phyloP scores from a whole-genome alignment of 805 yeast genomes.

The Cyberlindnera amylophila region DNA sequence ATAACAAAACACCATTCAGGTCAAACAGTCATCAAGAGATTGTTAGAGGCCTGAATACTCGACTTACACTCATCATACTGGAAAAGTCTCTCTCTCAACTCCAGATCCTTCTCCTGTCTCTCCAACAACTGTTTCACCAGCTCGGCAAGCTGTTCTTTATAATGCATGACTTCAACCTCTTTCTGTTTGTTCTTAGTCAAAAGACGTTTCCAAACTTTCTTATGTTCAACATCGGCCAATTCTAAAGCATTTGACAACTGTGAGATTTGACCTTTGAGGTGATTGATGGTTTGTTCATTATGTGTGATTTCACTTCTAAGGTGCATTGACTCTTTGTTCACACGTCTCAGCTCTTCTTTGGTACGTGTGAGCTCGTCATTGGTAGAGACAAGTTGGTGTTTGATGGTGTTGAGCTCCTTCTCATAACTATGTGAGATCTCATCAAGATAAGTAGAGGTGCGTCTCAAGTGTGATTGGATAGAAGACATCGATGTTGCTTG shows the following conservation, averaged over 20 bases:
- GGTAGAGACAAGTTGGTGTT: constrained; percentile 6
- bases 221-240: constrained; percentile 1
- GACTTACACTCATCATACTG: constrained; percentile 10
- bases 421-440: constrained; percentile 10
- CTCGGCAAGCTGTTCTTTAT: constrained; percentile 15
- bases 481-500: constrained; percentile 23
- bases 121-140: constrained; percentile 15
- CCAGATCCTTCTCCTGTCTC: constrained; percentile 20
- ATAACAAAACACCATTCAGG: too few species aligned
- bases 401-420: constrained; percentile 13
- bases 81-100: constrained; percentile 19
- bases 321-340: not conserved
- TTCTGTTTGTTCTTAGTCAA: constrained; percentile 8
- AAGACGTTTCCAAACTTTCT: constrained; percentile 7
- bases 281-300: not conserved
- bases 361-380: constrained; percentile 8
- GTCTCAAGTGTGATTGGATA: constrained; percentile 8
- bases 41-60: not conserved
- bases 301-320: not conserved
- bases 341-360: constrained; percentile 3
- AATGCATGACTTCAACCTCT: constrained; percentile 15
- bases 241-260: constrained; percentile 2
- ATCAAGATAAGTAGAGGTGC: constrained; percentile 4
- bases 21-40: constrained; percentile 1
- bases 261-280: constrained; percentile 1